Conservation (phyloP, 164 flowering plant species). For the Sedum album region DNA sequence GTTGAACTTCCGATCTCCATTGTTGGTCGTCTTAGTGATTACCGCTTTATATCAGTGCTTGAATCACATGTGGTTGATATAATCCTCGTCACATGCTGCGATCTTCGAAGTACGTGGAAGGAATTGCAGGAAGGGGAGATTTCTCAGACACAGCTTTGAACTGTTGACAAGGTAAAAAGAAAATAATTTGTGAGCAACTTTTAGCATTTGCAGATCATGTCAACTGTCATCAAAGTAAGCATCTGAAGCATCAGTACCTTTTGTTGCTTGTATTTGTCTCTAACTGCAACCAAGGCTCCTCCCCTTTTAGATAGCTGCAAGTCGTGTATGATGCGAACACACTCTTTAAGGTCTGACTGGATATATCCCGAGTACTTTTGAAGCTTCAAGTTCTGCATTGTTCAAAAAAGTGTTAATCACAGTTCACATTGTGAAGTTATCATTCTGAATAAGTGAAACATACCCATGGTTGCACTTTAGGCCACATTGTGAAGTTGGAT, state of each 20-base stretch:
- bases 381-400: too few relatives aligned
- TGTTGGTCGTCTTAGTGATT: too few relatives aligned
- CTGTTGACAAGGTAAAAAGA: not conserved
- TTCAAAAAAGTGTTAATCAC: too few relatives aligned
- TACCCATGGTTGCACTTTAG: too few relatives aligned
- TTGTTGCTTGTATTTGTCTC: not conserved
- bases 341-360: too few relatives aligned
- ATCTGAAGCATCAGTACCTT: not conserved
- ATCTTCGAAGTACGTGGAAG: not conserved
- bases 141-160: not conserved
- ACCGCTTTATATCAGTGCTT: too few relatives aligned
- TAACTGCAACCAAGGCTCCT: not conserved
- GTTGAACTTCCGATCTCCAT: too few relatives aligned
- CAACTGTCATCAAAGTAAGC: not conserved
- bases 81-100: not conserved
- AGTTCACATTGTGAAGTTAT: too few relatives aligned
- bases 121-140: not conserved
- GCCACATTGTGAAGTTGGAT: too few relatives aligned
- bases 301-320: not conserved
- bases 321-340: not conserved
- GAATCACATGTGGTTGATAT: too few relatives aligned
- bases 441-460: too few relatives aligned
- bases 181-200: not conserved
- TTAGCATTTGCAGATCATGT: not conserved
- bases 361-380: too few relatives aligned